Evolutionary conservation across 805 yeast genomes (phyloP).

Genomic region (Ogataea henricii): DNA sequence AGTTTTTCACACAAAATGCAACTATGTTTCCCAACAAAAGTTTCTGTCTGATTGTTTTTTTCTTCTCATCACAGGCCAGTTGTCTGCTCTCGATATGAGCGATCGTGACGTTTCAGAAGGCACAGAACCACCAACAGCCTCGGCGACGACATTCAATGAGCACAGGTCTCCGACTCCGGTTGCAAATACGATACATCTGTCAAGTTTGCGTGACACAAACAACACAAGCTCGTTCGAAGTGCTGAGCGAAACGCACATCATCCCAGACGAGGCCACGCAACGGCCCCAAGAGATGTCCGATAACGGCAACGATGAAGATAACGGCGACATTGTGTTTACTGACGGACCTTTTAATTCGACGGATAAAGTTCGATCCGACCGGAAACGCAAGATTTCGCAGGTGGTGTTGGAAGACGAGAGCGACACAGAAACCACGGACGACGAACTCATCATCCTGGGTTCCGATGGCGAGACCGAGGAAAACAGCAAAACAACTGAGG

Average conservation of each 20-base stretch:
- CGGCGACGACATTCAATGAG: neutral
- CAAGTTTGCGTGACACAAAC: neutral
- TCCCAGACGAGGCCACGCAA: neutral
- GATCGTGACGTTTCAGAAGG: too few species aligned
- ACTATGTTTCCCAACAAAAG: too few species aligned
- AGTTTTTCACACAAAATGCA: too few species aligned
- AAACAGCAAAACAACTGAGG: constrained; percentile 37
- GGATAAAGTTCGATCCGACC: neutral
- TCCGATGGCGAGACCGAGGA: constrained; percentile 39
- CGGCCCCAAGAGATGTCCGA: neutral
- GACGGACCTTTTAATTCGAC: neutral
- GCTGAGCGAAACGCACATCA: neutral
- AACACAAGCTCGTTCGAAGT: constrained; percentile 2
- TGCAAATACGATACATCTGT: neutral
- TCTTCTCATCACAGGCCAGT: too few species aligned
- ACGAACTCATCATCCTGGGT: constrained; percentile 34
- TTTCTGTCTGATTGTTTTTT: too few species aligned
- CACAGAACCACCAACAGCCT: too few species aligned
- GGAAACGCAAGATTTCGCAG: constrained; percentile 2
- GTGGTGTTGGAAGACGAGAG: constrained; percentile 1
- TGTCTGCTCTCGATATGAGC: too few species aligned
- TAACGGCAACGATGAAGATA: neutral
- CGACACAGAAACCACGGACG: constrained; percentile 11
- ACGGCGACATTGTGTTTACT: constrained; percentile 4
- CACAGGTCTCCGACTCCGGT: neutral